Percentiles rank a stretch among this genome's conserved stretches.
phyloP scores from a whole-genome alignment of 768 basidiomycete genomes.

The Filobasidium floriforme region DNA sequence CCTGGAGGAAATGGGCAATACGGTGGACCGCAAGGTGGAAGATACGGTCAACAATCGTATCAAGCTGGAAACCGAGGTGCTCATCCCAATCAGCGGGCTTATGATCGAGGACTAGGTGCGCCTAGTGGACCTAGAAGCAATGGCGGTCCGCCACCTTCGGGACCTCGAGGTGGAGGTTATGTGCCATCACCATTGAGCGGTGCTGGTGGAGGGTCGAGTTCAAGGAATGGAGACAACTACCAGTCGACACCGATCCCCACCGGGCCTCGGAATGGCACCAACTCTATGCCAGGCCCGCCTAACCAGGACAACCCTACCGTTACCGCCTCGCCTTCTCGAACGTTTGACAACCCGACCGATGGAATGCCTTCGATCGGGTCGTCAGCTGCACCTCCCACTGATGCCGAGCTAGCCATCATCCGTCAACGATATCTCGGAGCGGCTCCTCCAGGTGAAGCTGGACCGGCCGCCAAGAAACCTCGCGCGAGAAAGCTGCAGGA shows the following conservation, averaged over 20 bases:
- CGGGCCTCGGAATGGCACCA: conserved; percentile 1
- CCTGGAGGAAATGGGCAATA: conserved; percentile 43
- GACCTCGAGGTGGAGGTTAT: conserved; percentile 52
- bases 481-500: conserved; percentile 46
- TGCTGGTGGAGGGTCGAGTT: not conserved
- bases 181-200: conserved; percentile 2
- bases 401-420: conserved; percentile 66
- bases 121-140: conserved; percentile 20
- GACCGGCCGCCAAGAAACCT: conserved; percentile 9
- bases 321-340: conserved; percentile 3
- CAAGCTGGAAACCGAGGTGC: not conserved
- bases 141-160: conserved; percentile 38
- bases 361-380: conserved; percentile 21
- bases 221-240: not conserved
- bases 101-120: conserved; percentile 9
- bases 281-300: not conserved
- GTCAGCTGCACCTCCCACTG: conserved; percentile 14
- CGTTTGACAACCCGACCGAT: conserved; percentile 14
- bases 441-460: conserved; percentile 13
- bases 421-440: conserved; percentile 91
- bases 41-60: conserved; percentile 7
- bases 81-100: not conserved
- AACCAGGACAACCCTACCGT: conserved; percentile 1
- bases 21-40: conserved; percentile 49
- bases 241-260: not conserved